Evolutionary conservation across 305 asterid species (phyloP), one percentile per base, ranked within the genome.

Genomic region (Fraxinus paxiana): DNA sequence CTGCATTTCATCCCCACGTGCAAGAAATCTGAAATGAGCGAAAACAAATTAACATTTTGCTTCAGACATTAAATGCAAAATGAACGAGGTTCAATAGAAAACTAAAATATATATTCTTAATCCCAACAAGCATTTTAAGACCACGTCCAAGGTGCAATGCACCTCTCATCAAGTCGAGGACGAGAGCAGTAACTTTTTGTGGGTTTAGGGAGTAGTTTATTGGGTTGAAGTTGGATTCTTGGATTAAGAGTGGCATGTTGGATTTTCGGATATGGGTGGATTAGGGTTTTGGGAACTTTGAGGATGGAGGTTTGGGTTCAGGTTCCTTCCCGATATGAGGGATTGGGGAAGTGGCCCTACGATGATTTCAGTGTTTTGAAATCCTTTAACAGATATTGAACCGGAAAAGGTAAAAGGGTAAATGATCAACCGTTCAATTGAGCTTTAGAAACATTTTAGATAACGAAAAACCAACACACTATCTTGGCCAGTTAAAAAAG

Each of bases 241-340:
- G 56, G 78, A 85, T 89, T 83, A 83, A 56, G 38, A 38, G 84
- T 82, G 88, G 76, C 78, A 87, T 93, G 97, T 84, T 92, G 87
- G 97, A 92, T 89, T 94, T 92, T 48, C 70, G 96, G 95, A 88
- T 89, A 83, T 84, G 81, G 86, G 77, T 51, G 89, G 75, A 86
- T 84, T 89, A 84, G 94, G 92, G 88, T 87, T 91, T 90, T 77
- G 81, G 88, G 87, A 82, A 38, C 79, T 85, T 18, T 51, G 77
- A 54, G 61, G 75, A 78, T 76, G 79, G 79, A 87, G 86, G 77
- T 80, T 84, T 43, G 88, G 84, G 85, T 79, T 81, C 31, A 81
- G 81, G 46, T 79, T 73, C 75, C 73, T 78, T 41, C 80, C 73
- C 59, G 35, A 48, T 76, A 85, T 80, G 87, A 78, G 88, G 80